phyloP scores from a whole-genome alignment of 148 eudicot species.

The Diospyros lotus region DNA sequence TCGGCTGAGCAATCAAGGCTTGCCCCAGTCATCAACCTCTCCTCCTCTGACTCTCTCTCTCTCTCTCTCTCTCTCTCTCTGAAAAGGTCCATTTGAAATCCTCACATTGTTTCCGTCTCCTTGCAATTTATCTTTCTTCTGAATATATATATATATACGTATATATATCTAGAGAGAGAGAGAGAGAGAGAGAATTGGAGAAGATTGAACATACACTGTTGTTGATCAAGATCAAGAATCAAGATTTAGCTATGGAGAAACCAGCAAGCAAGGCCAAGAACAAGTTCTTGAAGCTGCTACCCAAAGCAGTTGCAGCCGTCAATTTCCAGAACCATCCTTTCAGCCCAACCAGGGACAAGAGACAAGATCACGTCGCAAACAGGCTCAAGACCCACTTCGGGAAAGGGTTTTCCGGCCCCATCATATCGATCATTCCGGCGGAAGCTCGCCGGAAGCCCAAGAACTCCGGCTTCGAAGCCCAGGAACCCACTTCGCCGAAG shows the following conservation, averaged over 20 bases:
- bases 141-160: too few species aligned
- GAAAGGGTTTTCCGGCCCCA: constrained; percentile 55
- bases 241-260: constrained; percentile 9
- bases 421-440: constrained; percentile 41
- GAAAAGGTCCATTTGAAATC: neutral
- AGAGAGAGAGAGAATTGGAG: neutral
- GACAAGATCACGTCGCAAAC: neutral
- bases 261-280: constrained; percentile 25
- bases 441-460: constrained; percentile 52
- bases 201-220: neutral
- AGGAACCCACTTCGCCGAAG: constrained; percentile 84
- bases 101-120: neutral
- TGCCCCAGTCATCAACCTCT: constrained; percentile 1
- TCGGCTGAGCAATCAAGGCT: neutral
- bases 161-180: neutral
- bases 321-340: constrained; percentile 51
- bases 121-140: neutral
- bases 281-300: constrained; percentile 54
- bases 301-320: constrained; percentile 49
- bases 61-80: neutral
- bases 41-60: constrained; percentile 5
- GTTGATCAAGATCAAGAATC: too few species aligned
- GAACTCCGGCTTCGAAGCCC: constrained; percentile 1
- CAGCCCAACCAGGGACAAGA: constrained; percentile 49
- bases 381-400: constrained; percentile 20